Evolutionary conservation across 1,284 basidiomycete genomes (phyloP).

Genomic region (Mycena citricolor): DNA sequence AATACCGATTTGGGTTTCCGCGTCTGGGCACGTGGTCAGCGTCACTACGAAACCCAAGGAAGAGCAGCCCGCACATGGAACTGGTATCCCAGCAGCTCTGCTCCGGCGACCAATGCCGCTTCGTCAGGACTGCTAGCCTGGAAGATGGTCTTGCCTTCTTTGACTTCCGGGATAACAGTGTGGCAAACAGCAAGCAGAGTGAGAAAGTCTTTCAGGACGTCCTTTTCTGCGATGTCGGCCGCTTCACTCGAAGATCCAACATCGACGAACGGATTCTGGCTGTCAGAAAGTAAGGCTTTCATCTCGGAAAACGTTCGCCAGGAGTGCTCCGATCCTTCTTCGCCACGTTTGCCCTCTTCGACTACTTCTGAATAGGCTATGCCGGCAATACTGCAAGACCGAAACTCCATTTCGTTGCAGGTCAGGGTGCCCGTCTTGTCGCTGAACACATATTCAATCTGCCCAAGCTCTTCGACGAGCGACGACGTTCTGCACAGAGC

Average conservation of each 20-base stretch:
- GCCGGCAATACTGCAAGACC: slow-evolving; percentile 87
- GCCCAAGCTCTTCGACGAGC: slow-evolving; percentile 96
- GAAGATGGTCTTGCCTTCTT: slow-evolving; percentile 82
- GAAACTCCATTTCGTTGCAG: slow-evolving; percentile 98
- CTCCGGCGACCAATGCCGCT: slow-evolving; percentile 93
- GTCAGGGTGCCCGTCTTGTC: slow-evolving; percentile 99
- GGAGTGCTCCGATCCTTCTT: slow-evolving; percentile 60
- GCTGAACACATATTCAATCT: slow-evolving; percentile 98
- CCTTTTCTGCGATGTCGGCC: slow-evolving; percentile 44
- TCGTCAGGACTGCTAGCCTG: slow-evolving; percentile 99
- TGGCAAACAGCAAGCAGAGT: slow-evolving; percentile 94
- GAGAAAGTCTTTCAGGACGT: slow-evolving; percentile 82
- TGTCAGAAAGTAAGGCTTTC: slow-evolving; percentile 45
- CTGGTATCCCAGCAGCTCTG: slow-evolving; percentile 89
- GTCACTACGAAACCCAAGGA: slow-evolving; percentile 2
- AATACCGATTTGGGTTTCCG: slow-evolving; percentile 96
- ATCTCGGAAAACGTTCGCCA: slow-evolving; percentile 81
- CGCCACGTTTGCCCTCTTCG: slow-evolving; percentile 76
- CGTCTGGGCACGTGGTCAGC: slow-evolving; percentile 50
- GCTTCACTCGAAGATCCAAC: slow-evolving; percentile 37
- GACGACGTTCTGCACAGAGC: slow-evolving; percentile 96
- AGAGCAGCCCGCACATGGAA: slow-evolving; percentile 72
- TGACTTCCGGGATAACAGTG: slow-evolving; percentile 96
- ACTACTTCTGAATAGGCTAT: slow-evolving; percentile 87
- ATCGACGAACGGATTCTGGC: slow-evolving; percentile 56